These are phyloP conservation scores for Hypoxylon sp. DNA, from an alignment of 2,329 filamentous ascomycete species.

Conservation along the genomic window DNA sequence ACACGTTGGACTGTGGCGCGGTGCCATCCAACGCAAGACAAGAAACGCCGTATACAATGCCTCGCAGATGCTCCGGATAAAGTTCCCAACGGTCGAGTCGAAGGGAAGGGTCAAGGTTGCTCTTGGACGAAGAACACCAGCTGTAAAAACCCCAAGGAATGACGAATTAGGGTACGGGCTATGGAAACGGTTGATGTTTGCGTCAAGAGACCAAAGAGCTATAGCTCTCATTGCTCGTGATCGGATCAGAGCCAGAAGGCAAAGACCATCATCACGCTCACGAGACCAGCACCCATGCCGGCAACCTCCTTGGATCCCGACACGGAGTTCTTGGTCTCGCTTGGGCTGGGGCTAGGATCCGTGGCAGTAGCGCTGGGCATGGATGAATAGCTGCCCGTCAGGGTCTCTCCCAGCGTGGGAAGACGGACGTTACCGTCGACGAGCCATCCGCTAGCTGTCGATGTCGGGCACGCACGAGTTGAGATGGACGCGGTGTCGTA, in stretches of 20 bases:
- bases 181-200: background rate
- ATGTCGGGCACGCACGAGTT: constrained; percentile 73
- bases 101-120: constrained; percentile 18
- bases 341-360: constrained; percentile 37
- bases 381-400: constrained; percentile 45
- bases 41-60: constrained; percentile 35
- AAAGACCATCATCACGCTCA: constrained; percentile 61
- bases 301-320: constrained; percentile 57
- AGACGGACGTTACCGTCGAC: constrained; percentile 74
- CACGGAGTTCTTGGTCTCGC: constrained; percentile 52
- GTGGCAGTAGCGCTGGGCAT: constrained; percentile 45
- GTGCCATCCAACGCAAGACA: constrained; percentile 30
- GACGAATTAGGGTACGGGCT: constrained; percentile 8
- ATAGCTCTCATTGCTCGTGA: background rate
- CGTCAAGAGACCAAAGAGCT: background rate
- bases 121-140: constrained; percentile 3
- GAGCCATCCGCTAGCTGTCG: constrained; percentile 74
- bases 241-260: constrained; percentile 50
- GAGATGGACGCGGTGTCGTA: constrained; percentile 70
- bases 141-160: background rate
- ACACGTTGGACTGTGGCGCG: constrained; percentile 15
- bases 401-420: constrained; percentile 70
- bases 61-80: constrained; percentile 16
- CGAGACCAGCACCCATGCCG: constrained; percentile 58
- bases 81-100: background rate